Conservation (phyloP, 192 early-diverging fungal species). For the Podila epigama region DNA sequence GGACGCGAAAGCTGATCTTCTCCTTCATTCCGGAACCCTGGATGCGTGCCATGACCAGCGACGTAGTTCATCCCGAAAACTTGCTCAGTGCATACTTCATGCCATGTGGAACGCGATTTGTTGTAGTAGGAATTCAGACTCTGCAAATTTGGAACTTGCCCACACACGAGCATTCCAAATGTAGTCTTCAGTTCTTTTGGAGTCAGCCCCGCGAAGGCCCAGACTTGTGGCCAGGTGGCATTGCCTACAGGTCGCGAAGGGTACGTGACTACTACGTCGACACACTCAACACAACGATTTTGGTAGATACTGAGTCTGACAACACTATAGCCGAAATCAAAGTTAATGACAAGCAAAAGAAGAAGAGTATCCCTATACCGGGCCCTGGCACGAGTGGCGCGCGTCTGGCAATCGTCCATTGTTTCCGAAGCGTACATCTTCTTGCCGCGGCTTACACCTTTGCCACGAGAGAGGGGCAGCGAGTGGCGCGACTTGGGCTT, state of each 20-base stretch:
- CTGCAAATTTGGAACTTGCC: slow-evolving; percentile 46
- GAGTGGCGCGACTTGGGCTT: not conserved
- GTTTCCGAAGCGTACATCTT: slow-evolving; percentile 41
- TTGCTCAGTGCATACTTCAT: slow-evolving; percentile 27
- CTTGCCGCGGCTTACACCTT: slow-evolving; percentile 26
- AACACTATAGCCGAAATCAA: slow-evolving; percentile 34
- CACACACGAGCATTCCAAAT: slow-evolving; percentile 24
- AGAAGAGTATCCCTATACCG: slow-evolving; percentile 19
- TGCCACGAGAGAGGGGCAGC: slow-evolving; percentile 17
- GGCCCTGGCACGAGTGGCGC: slow-evolving; percentile 27
- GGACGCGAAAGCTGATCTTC: slow-evolving; percentile 16
- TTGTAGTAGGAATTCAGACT: slow-evolving; percentile 23
- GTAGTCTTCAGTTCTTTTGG: slow-evolving; percentile 43
- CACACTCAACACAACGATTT: slow-evolving; percentile 1
- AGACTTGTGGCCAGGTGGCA: not conserved
- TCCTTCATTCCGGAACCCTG: slow-evolving; percentile 46
- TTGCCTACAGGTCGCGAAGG: slow-evolving; percentile 2
- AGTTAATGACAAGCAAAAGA: slow-evolving; percentile 29
- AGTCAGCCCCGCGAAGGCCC: slow-evolving; percentile 37
- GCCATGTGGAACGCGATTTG: slow-evolving; percentile 22
- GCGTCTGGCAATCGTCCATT: slow-evolving; percentile 21
- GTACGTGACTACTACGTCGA: slow-evolving; percentile 44
- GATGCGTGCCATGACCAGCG: slow-evolving; percentile 40
- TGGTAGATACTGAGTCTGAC: slow-evolving; percentile 2
- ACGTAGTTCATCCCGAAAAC: slow-evolving; percentile 27